Conservation (phyloP, 306 rosid genomes). For the Biancaea sappan region DNA sequence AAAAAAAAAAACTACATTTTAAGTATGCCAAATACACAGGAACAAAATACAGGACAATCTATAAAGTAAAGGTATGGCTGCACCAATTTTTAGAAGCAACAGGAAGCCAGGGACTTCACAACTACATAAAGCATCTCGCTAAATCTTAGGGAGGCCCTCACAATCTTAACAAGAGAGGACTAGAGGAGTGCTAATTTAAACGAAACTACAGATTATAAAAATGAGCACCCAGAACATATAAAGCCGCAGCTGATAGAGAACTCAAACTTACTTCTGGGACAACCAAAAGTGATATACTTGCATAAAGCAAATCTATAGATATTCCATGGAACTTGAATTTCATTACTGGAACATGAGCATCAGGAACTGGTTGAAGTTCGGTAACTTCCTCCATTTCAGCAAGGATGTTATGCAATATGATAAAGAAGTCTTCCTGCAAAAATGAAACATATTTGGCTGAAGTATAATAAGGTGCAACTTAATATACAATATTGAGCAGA, state of each 20-base stretch:
- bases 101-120: slow-evolving; percentile 11
- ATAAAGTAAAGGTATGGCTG: neutral
- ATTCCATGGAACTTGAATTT: slow-evolving; percentile 92
- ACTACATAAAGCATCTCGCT: neutral
- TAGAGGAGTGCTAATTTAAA: neutral
- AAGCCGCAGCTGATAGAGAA: slow-evolving; percentile 35
- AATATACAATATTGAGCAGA: neutral
- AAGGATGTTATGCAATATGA: slow-evolving; percentile 69
- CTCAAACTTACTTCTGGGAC: slow-evolving; percentile 81
- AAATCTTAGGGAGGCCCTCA: slow-evolving; percentile 17
- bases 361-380: slow-evolving; percentile 89
- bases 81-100: slow-evolving; percentile 23
- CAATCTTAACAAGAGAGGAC: neutral
- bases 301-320: slow-evolving; percentile 93
- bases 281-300: slow-evolving; percentile 82
- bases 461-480: slow-evolving; percentile 6
- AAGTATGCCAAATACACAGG: neutral
- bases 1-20: neutral
- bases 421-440: slow-evolving; percentile 88
- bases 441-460: slow-evolving; percentile 29
- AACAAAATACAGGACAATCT: neutral
- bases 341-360: slow-evolving; percentile 98
- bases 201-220: slow-evolving; percentile 4
- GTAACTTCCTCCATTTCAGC: slow-evolving; percentile 85
- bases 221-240: slow-evolving; percentile 5